Percentiles rank a stretch among this genome's conserved stretches.
phyloP scores from a whole-genome alignment of 352 stramenopile species.

The Phytophthora pisi region DNA sequence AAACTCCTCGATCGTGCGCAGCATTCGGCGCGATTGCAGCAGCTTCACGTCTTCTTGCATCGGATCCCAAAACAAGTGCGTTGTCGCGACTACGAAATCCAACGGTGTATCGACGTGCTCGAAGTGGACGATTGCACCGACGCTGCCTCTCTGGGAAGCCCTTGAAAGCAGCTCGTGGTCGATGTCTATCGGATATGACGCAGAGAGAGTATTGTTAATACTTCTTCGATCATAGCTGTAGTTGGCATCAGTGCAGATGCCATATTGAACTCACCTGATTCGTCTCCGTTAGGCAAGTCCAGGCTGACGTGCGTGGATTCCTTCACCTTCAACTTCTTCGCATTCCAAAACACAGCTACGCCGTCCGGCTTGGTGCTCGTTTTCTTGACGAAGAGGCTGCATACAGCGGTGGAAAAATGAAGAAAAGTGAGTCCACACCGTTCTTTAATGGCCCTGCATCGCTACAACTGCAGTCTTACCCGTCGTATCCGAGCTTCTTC shows the following conservation, averaged over 20 bases:
- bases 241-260: neutral
- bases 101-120: conserved; percentile 37
- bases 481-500: conserved; percentile 62
- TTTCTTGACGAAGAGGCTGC: conserved; percentile 79
- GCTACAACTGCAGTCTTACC: conserved; percentile 34
- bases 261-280: conserved; percentile 45
- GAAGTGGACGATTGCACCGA: conserved; percentile 68
- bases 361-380: conserved; percentile 64
- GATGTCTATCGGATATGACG: conserved; percentile 40
- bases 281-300: conserved; percentile 56
- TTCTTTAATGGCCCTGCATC: too few species aligned
- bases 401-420: conserved; percentile 6
- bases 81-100: conserved; percentile 75
- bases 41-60: conserved; percentile 85
- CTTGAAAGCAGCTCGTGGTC: conserved; percentile 58
- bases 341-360: conserved; percentile 76
- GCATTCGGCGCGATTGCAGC: conserved; percentile 66
- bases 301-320: conserved; percentile 49
- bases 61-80: conserved; percentile 87
- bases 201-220: too few species aligned
- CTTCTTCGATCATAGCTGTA: too few species aligned
- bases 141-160: conserved; percentile 52
- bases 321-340: conserved; percentile 52
- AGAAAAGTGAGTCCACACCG: neutral
- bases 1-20: conserved; percentile 53